A percentile compares a stretch with the other conserved stretches of the same genome.
Evolutionary conservation across 495 filamentous ascomycete genomes (phyloP).

Genomic region (Chaetomium cochliodes): DNA sequence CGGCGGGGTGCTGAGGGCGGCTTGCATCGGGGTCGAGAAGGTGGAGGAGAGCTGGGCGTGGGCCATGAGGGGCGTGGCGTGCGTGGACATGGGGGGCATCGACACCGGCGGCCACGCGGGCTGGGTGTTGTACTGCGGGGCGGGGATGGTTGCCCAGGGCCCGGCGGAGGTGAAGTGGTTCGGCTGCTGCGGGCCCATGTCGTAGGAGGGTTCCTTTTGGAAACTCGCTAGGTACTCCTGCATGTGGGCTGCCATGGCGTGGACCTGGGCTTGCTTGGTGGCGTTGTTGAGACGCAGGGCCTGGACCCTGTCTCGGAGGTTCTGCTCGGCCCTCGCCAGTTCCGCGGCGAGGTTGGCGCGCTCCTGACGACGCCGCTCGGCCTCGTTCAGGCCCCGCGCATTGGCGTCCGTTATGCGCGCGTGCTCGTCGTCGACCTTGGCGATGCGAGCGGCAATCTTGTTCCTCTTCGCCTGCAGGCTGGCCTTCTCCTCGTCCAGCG

Average conservation of each 20-base stretch:
- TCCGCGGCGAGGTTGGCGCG: slow-evolving; percentile 65
- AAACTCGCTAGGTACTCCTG: slow-evolving; percentile 43
- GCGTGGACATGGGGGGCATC: slow-evolving; percentile 20
- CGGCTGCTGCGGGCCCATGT: slow-evolving; percentile 22
- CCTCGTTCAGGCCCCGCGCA: slow-evolving; percentile 69
- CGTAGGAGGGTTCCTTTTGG: slow-evolving; percentile 35
- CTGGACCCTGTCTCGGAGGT: slow-evolving; percentile 41
- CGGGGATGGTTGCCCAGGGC: slow-evolving; percentile 26
- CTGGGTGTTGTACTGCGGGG: slow-evolving; percentile 22
- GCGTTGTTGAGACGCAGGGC: slow-evolving; percentile 38
- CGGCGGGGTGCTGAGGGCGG: slow-evolving; percentile 26
- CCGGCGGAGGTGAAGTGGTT: slow-evolving; percentile 26
- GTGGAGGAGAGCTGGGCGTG: slow-evolving; percentile 20
- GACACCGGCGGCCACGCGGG: slow-evolving; percentile 34
- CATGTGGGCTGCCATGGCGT: slow-evolving; percentile 41
- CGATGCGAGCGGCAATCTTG: slow-evolving; percentile 69
- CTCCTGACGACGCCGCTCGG: slow-evolving; percentile 67
- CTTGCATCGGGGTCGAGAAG: slow-evolving; percentile 27
- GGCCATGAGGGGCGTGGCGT: slow-evolving; percentile 26
- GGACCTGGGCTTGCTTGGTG: slow-evolving; percentile 44
- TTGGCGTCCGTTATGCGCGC: slow-evolving; percentile 76
- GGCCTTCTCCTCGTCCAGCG: slow-evolving; percentile 64
- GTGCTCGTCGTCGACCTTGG: slow-evolving; percentile 74
- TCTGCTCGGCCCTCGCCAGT: slow-evolving; percentile 55
- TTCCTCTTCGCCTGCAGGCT: slow-evolving; percentile 72